Conservation (phyloP, 148 eudicot species). For the Fagopyrum tataricum region DNA sequence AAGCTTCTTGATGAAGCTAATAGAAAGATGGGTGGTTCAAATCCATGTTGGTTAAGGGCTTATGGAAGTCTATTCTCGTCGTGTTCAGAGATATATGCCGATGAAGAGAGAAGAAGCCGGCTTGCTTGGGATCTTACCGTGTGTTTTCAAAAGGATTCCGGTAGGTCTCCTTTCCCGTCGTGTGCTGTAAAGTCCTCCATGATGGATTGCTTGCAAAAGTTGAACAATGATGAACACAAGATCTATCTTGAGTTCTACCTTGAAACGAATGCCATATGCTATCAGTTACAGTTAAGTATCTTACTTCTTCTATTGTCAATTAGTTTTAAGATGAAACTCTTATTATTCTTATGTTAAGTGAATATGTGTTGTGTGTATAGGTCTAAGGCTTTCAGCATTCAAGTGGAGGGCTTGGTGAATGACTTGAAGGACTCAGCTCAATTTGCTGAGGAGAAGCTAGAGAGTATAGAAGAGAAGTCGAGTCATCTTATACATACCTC, state of each 20-base stretch:
- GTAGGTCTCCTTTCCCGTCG: conserved; percentile 44
- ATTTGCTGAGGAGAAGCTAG: conserved; percentile 52
- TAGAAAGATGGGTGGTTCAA: conserved; percentile 26
- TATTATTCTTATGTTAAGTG: conserved; percentile 2
- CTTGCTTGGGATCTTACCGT: conserved; percentile 78
- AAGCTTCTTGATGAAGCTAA: conserved; percentile 37
- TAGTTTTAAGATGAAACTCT: neutral
- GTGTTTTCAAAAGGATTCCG: conserved; percentile 71
- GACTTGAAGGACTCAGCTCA: conserved; percentile 58
- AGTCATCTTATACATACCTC: conserved; percentile 36
- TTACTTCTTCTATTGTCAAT: neutral
- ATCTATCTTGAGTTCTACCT: conserved; percentile 60
- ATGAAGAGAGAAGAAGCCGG: conserved; percentile 45
- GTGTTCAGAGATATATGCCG: conserved; percentile 57
- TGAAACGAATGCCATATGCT: conserved; percentile 58
- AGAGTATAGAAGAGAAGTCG: conserved; percentile 44
- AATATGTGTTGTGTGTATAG: conserved; percentile 18
- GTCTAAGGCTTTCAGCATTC: conserved; percentile 53
- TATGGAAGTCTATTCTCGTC: conserved; percentile 48
- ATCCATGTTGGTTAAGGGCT: conserved; percentile 58
- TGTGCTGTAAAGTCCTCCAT: conserved; percentile 43
- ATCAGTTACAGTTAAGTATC: conserved; percentile 61
- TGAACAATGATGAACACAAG: conserved; percentile 46
- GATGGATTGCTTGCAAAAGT: conserved; percentile 39
- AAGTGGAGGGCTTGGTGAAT: conserved; percentile 69